These are phyloP conservation scores for Raphanus sativus DNA, from an alignment of 345 rosid genomes.

Conservation along the genomic window DNA sequence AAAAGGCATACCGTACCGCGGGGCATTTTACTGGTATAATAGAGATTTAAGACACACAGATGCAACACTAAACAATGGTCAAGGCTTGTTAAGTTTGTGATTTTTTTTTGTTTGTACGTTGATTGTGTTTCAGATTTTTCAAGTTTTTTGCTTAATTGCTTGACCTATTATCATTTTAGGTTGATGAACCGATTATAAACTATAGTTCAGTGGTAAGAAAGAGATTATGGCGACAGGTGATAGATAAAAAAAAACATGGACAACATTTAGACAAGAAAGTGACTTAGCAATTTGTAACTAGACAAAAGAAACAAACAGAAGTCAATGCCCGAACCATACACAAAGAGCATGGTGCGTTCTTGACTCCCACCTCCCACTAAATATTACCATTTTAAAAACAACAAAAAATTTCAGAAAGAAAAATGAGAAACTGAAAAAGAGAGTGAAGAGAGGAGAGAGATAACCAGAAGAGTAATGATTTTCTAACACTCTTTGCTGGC, in stretches of 20 bases:
- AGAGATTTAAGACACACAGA: too few species aligned
- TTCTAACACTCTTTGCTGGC: slow-evolving; percentile 30
- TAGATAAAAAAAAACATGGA: neutral
- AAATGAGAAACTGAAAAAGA: too few species aligned
- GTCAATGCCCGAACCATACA: slow-evolving; percentile 99
- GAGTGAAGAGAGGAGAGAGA: slow-evolving; percentile 13
- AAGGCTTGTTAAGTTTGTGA: neutral
- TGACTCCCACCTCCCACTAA: slow-evolving; percentile 61
- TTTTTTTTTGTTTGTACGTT: too few species aligned
- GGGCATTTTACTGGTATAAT: too few species aligned
- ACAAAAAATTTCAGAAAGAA: too few species aligned
- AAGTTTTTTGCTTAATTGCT: too few species aligned
- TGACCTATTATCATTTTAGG: too few species aligned
- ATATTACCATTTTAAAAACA: slow-evolving; percentile 28
- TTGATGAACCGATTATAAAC: too few species aligned
- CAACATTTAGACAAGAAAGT: neutral
- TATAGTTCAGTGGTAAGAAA: neutral
- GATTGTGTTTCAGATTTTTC: too few species aligned
- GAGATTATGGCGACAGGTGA: neutral
- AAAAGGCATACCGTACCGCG: too few species aligned
- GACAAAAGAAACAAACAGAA: slow-evolving; percentile 45
- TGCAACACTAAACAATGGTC: too few species aligned
- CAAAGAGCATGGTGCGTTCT: slow-evolving; percentile 78
- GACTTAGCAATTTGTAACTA: neutral
- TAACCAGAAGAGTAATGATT: slow-evolving; percentile 23